Percentiles rank a stretch among this genome's conserved stretches.
phyloP scores from a whole-genome alignment of 2,329 filamentous ascomycete species.

The Myriosclerotinia curreyana region DNA sequence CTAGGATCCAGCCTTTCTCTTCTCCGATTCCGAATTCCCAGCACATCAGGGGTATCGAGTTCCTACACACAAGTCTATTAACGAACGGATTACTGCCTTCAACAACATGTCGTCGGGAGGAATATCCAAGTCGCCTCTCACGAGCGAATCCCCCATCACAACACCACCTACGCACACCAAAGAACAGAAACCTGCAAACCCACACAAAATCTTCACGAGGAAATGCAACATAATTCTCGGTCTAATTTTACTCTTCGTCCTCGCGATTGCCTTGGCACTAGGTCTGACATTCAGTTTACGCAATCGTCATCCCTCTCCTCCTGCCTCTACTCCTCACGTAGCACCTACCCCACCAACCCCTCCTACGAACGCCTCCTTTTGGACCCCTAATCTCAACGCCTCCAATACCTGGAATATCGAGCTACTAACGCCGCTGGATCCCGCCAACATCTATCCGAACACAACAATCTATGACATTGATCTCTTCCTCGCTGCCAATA shows the following conservation, averaged over 20 bases:
- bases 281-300: conserved; percentile 16
- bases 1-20: neutral
- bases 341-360: conserved; percentile 4
- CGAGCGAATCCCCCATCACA: neutral
- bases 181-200: neutral
- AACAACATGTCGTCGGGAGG: conserved; percentile 20
- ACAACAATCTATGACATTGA: conserved; percentile 41
- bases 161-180: conserved; percentile 1
- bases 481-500: conserved; percentile 41
- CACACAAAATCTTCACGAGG: conserved; percentile 22
- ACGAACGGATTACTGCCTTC: conserved; percentile 2
- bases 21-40: neutral
- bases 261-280: conserved; percentile 17
- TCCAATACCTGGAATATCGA: conserved; percentile 24
- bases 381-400: conserved; percentile 16
- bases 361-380: conserved; percentile 18
- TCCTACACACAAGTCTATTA: neutral
- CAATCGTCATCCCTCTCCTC: neutral
- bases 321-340: neutral
- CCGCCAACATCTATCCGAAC: conserved; percentile 31
- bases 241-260: conserved; percentile 16
- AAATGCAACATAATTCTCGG: conserved; percentile 23
- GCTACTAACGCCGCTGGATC: conserved; percentile 15
- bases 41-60: neutral
- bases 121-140: conserved; percentile 19